Base-by-base conservation (phyloP, 352 stramenopile genomes). In the Globisporangium cylindrosporum region DNA sequence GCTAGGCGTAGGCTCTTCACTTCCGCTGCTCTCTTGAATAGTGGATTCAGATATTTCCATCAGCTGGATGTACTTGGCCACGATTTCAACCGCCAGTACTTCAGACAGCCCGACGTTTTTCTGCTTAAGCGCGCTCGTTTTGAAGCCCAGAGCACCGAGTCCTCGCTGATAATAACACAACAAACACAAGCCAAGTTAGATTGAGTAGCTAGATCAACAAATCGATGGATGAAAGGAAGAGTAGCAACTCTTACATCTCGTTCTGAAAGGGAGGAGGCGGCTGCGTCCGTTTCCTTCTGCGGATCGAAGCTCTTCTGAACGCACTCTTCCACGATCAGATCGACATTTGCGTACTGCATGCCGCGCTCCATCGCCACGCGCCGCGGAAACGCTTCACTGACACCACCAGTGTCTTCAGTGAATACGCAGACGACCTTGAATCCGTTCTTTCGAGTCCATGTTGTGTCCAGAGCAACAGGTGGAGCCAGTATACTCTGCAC, bases 41-140 rank as follows among this genome's bases (percentile, higher is more conserved):
- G 3, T 7, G 9, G 12, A 3, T 41, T 24, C 29, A 55, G 15
- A 18, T 32, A 46, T 51, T n/a, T 51, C 78, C 14, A 66, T 22
- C 48, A 71, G 43, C 80, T 64, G 14, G 60, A 75, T 56, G 77
- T 76, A 67, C 53, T 62, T 71, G 0, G 68, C 51, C 6, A 93
- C 67, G 9, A 90, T 78, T 29, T 93, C 85, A n/a, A 82, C 75
- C 14, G 65, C 61, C 18, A 93, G 51, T 1, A 64, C 32, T 7
- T 91, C 85, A 2, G 80, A 68, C 36, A 91, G 48, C 29, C 60
- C 51, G 1, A 68, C 56, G 48, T 76, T 86, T 66, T 93, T 93
- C 49, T 82, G 77, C 67, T 74, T 73, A 8, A 87, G 56, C 15
- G 43, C 24, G 2, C 59, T 65, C 15, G 83, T 71, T 62, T 88